A percentile compares a stretch with the other conserved stretches of the same genome.
Conservation (phyloP, 352 stramenopile species). For the Phytophthora pseudosyringae region DNA sequence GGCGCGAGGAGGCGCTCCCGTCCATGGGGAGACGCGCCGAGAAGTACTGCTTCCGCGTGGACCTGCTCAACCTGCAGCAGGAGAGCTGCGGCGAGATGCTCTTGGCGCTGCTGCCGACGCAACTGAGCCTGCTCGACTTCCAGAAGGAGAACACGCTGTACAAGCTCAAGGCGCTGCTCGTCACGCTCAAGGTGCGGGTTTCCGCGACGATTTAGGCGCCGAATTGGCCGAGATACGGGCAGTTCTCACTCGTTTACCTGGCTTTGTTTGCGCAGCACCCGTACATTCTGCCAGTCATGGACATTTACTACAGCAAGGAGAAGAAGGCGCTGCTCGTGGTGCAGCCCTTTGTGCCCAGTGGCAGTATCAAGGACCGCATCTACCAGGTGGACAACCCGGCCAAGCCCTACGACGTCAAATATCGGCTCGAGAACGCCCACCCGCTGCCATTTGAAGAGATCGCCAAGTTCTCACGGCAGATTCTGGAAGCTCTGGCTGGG, state of each 20-base stretch:
- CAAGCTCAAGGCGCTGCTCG: slow-evolving; percentile 77
- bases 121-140: slow-evolving; percentile 68
- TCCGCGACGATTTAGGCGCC: not conserved
- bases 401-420: slow-evolving; percentile 61
- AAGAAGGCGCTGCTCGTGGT: slow-evolving; percentile 71
- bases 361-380: slow-evolving; percentile 76
- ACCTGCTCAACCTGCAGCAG: slow-evolving; percentile 70
- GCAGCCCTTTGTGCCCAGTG: slow-evolving; percentile 59
- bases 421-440: slow-evolving; percentile 44
- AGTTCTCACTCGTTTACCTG: not conserved
- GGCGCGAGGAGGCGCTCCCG: slow-evolving; percentile 71
- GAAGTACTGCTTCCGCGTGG: slow-evolving; percentile 78
- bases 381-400: slow-evolving; percentile 49
- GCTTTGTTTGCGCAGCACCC: slow-evolving; percentile 49
- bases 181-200: slow-evolving; percentile 65
- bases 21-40: slow-evolving; percentile 59
- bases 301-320: slow-evolving; percentile 72
- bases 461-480: slow-evolving; percentile 63
- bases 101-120: slow-evolving; percentile 59
- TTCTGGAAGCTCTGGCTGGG: slow-evolving; percentile 62
- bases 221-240: slow-evolving; percentile 6
- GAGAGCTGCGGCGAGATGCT: slow-evolving; percentile 64
- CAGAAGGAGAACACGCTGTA: slow-evolving; percentile 65
- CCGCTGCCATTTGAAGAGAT: slow-evolving; percentile 54
- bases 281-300: slow-evolving; percentile 71